These are phyloP conservation scores for Erodium texanum DNA, from an alignment of 441 rosid species.

Conservation along the genomic window DNA sequence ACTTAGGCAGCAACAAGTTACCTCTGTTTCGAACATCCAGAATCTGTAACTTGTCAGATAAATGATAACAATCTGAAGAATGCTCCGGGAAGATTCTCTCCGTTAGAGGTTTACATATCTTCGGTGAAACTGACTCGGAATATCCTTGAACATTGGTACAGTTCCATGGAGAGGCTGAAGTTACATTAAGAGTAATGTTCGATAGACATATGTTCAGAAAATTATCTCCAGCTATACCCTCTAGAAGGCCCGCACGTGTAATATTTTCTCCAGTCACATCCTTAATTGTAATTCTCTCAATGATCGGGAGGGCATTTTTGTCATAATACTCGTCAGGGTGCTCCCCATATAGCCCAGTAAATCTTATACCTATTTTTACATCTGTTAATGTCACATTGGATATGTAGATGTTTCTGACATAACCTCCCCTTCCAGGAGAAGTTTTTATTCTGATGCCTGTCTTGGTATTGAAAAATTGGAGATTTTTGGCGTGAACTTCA, in stretches of 20 bases:
- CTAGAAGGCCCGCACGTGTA: conserved; percentile 59
- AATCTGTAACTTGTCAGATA: conserved; percentile 33
- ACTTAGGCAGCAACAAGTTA: conserved; percentile 59
- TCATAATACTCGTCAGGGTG: conserved; percentile 78
- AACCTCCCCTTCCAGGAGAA: conserved; percentile 88
- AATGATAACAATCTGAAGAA: conserved; percentile 52
- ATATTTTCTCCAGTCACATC: conserved; percentile 58
- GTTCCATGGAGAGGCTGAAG: conserved; percentile 58
- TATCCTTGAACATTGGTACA: conserved; percentile 73
- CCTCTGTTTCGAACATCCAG: conserved; percentile 35
- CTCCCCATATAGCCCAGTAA: conserved; percentile 66
- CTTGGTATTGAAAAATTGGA: conserved; percentile 51
- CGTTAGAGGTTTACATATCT: conserved; percentile 52
- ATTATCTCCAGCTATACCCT: conserved; percentile 69
- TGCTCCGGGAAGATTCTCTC: conserved; percentile 57
- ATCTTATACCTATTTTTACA: conserved; percentile 56
- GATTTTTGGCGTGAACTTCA: conserved; percentile 56
- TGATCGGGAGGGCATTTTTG: conserved; percentile 57
- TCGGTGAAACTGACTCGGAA: conserved; percentile 62
- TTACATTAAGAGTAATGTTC: conserved; percentile 46
- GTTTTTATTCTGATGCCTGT: conserved; percentile 75
- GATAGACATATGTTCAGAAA: conserved; percentile 63
- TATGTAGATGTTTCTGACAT: conserved; percentile 61
- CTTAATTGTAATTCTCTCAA: conserved; percentile 60
- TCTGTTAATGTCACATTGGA: conserved; percentile 49